Conservation (phyloP, 257 asterid genomes). For the Henckelia pumila region DNA sequence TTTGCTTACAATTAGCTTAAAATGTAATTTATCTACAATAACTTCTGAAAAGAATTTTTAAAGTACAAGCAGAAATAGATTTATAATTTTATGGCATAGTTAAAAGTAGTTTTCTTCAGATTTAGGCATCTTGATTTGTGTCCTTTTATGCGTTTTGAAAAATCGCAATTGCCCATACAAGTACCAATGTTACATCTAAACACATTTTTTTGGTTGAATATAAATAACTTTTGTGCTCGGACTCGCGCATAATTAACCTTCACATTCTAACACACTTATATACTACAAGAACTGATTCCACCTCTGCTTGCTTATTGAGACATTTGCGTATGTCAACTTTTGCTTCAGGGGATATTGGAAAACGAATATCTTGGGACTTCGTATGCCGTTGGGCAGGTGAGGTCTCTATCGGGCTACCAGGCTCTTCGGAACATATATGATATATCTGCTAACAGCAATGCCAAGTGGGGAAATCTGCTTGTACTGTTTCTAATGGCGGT, state of each 20-base stretch:
- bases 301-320: background rate
- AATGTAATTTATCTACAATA: no score
- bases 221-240: background rate
- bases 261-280: background rate
- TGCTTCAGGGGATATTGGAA: constrained; percentile 85
- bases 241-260: background rate
- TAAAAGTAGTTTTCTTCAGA: background rate
- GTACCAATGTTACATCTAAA: background rate
- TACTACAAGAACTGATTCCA: no score
- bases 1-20: background rate
- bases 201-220: no score
- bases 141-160: background rate
- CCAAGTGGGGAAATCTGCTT: constrained; percentile 81
- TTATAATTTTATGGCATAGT: no score
- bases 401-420: constrained; percentile 78
- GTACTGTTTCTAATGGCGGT: constrained; percentile 70
- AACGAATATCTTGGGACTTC: constrained; percentile 78
- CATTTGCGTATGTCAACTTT: background rate
- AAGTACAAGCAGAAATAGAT: background rate
- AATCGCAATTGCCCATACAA: background rate
- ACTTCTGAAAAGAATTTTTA: no score
- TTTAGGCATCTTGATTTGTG: no score
- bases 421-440: constrained; percentile 75
- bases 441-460: constrained; percentile 49
- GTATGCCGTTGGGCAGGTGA: constrained; percentile 82